Evolutionary conservation across 2,329 filamentous ascomycete species (phyloP), one percentile per base, ranked within the genome.

Genomic region (Talaromyces piceae): DNA sequence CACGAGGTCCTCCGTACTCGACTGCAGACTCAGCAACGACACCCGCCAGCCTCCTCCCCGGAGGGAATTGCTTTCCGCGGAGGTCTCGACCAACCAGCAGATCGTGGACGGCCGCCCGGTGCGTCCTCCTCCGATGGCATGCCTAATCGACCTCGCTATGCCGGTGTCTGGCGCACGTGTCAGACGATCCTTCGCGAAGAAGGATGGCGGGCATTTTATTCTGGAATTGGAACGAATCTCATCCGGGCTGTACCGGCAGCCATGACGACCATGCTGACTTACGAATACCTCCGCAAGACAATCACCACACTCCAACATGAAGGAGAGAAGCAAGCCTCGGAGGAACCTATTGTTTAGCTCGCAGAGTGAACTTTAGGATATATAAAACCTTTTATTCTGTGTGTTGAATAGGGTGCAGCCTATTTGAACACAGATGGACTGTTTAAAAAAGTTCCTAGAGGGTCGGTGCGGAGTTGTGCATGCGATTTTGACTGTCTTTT

Each of bases 261-360:
- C 18, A 95, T 95, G 63, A 95, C 95, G 23, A 98, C 93, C 3
- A 94, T 98, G 86, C 77, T 97, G 65, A 97, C 91, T 11, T 98
- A 95, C 65, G 93, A 98, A 72, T 93, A 86, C 58, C 67, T 86
- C 53, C 77, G 77, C 58, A 77, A 78, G 54, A 65, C 72, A 13
- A 73, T 82, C 50, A 73, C 74, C 47, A 72, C 69, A 50, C 58
- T 81, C 50, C 80, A 82, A 61, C 71, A 74, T 52, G 77, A 81
- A 61, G 79, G 77, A 11, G 54, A 59, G 43, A 50, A 61, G 25
- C 64, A 53, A 49, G 31, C 31, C 27, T 22, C 43, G 28, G 43
- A 47, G 5, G 51, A 53, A 49, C 48, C 51, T 47, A 25, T 53
- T 43, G 41, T 53, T 27, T 53, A 53, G 51, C 39, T 49, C 30